Conservation (phyloP, 2,329 filamentous ascomycete genomes). For the Penicillium sp. region DNA sequence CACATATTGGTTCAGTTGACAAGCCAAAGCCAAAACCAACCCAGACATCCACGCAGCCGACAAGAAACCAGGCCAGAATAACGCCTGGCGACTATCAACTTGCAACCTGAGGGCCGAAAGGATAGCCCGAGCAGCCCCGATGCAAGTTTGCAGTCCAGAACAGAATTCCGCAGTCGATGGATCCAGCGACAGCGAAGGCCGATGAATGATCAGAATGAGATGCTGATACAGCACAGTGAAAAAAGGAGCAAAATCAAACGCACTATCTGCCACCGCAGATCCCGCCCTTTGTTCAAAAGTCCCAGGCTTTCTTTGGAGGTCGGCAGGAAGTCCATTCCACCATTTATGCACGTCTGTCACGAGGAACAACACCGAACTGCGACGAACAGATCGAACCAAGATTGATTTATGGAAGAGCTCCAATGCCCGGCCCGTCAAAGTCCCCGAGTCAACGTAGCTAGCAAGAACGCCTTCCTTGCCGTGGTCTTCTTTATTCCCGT, state of each 20-base stretch:
- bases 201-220: constrained; percentile 41
- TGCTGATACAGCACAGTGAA: constrained; percentile 45
- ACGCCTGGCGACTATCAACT: constrained; percentile 30
- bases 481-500: neutral
- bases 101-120: constrained; percentile 38
- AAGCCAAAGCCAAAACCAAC: constrained; percentile 43
- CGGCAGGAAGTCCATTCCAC: constrained; percentile 42
- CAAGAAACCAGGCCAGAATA: constrained; percentile 42
- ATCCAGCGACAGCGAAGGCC: constrained; percentile 40
- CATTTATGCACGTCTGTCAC: constrained; percentile 44
- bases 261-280: constrained; percentile 4
- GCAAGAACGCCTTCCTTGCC: constrained; percentile 35
- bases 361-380: constrained; percentile 38
- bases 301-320: constrained; percentile 23
- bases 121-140: constrained; percentile 40
- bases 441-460: constrained; percentile 42
- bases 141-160: constrained; percentile 42
- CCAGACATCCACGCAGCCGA: constrained; percentile 45
- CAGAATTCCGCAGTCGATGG: constrained; percentile 41
- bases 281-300: neutral
- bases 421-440: constrained; percentile 40
- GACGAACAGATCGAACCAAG: constrained; percentile 39
- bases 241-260: constrained; percentile 38
- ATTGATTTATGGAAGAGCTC: constrained; percentile 45
- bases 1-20: constrained; percentile 41